A percentile compares a stretch with the other conserved stretches of the same genome.
phyloP scores from a whole-genome alignment of 148 eudicot genomes.

The Spergularia bocconei region DNA sequence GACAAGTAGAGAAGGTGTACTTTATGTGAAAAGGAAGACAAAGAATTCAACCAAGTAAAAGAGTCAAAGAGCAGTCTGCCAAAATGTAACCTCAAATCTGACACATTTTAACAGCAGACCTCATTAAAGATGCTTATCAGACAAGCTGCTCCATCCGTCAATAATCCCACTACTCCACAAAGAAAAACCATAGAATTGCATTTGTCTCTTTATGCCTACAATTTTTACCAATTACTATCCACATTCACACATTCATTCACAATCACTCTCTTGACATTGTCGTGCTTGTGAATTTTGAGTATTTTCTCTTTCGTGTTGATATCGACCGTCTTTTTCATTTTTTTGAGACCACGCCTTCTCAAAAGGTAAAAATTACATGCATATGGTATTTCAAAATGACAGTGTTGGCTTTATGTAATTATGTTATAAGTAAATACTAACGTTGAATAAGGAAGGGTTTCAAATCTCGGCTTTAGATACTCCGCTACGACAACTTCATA shows the following conservation, averaged over 20 bases:
- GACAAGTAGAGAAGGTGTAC: not conserved
- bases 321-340: not conserved
- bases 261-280: not conserved
- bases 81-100: conserved; percentile 26
- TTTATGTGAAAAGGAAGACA: conserved; percentile 8
- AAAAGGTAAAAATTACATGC: too few species aligned
- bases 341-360: too few species aligned
- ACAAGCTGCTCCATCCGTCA: not conserved
- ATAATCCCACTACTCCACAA: not conserved
- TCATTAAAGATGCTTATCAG: conserved; percentile 7
- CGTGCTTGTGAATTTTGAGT: not conserved
- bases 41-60: conserved; percentile 5
- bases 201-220: conserved; percentile 13
- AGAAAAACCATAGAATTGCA: not conserved
- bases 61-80: conserved; percentile 15
- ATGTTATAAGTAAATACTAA: too few species aligned
- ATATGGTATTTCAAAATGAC: too few species aligned
- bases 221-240: too few species aligned
- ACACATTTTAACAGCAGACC: conserved; percentile 12
- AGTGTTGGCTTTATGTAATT: too few species aligned
- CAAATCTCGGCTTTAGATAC: too few species aligned
- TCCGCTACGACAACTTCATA: too few species aligned
- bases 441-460: too few species aligned
- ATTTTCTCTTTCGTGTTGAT: not conserved
- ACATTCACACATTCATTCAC: conserved; percentile 11